Conservation (phyloP, 148 eudicot species). For the Fagopyrum tataricum region DNA sequence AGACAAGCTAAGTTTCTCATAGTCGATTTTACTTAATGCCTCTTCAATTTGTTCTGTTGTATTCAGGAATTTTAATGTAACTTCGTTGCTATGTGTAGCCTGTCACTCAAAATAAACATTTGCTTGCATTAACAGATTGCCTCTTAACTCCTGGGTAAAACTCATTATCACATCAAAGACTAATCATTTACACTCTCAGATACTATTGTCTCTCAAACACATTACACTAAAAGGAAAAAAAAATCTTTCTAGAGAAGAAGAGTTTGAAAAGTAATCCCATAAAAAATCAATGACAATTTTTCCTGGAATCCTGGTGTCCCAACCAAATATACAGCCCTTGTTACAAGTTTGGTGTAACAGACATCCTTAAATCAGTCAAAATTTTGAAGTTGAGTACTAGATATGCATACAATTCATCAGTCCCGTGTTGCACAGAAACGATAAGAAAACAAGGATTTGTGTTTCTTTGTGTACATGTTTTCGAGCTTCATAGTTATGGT, state of each 20-base stretch:
- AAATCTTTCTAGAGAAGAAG: not conserved
- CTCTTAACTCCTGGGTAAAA: too few species aligned
- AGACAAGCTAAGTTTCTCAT: slow-evolving; percentile 47
- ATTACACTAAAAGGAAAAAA: not conserved
- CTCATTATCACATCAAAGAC: not conserved
- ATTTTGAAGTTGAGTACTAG: not conserved
- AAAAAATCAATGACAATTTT: too few species aligned
- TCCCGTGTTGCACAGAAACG: too few species aligned
- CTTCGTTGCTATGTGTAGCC: slow-evolving; percentile 69
- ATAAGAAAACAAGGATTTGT: too few species aligned
- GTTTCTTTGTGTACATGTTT: too few species aligned
- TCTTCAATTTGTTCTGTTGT: slow-evolving; percentile 67
- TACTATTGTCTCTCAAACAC: not conserved
- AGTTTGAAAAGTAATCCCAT: not conserved
- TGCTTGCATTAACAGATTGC: not conserved
- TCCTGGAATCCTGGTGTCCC: too few species aligned
- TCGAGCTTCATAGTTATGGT: not conserved
- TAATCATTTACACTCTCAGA: not conserved
- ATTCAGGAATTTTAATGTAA: slow-evolving; percentile 42
- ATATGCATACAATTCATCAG: too few species aligned
- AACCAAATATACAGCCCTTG: too few species aligned
- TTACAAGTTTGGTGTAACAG: too few species aligned
- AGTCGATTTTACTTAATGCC: slow-evolving; percentile 56
- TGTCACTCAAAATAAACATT: slow-evolving; percentile 21
- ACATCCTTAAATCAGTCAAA: not conserved